These are phyloP conservation scores for Polyplosphaeria fusca DNA, from an alignment of 495 filamentous ascomycete species.

Conservation along the genomic window DNA sequence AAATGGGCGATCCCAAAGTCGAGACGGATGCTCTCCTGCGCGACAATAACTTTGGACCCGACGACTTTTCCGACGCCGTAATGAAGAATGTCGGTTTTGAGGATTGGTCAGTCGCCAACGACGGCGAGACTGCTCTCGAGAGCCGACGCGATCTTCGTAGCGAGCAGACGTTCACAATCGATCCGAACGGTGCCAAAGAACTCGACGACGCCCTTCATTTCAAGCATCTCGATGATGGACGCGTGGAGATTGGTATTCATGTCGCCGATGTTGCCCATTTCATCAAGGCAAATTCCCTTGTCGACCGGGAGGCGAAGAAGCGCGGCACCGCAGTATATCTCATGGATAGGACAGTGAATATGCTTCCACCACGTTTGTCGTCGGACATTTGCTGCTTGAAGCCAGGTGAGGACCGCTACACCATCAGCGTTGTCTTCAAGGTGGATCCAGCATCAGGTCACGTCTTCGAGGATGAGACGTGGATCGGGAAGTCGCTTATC, in stretches of 20 bases:
- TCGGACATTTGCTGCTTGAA: constrained; percentile 82
- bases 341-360: constrained; percentile 83
- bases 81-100: constrained; percentile 87
- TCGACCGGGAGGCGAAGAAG: constrained; percentile 97
- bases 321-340: constrained; percentile 93
- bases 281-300: constrained; percentile 90
- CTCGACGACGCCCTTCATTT: constrained; percentile 91
- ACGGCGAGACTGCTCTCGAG: constrained; percentile 70
- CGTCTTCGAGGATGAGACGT: constrained; percentile 76
- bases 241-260: constrained; percentile 92
- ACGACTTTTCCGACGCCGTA: constrained; percentile 96
- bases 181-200: constrained; percentile 75
- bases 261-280: constrained; percentile 96
- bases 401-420: constrained; percentile 82
- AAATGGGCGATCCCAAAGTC: constrained; percentile 94
- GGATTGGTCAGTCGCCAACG: constrained; percentile 80
- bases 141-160: constrained; percentile 86
- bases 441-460: constrained; percentile 74
- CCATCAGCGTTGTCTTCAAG: constrained; percentile 87
- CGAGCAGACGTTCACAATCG: constrained; percentile 88
- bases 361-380: constrained; percentile 82
- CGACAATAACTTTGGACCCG: constrained; percentile 97
- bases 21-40: constrained; percentile 95
- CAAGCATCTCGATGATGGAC: constrained; percentile 73
- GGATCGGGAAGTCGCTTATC: constrained; percentile 91